A percentile compares a stretch with the other conserved stretches of the same genome.
Conservation (phyloP, 2,329 filamentous ascomycete species). For the Phoma sp. region DNA sequence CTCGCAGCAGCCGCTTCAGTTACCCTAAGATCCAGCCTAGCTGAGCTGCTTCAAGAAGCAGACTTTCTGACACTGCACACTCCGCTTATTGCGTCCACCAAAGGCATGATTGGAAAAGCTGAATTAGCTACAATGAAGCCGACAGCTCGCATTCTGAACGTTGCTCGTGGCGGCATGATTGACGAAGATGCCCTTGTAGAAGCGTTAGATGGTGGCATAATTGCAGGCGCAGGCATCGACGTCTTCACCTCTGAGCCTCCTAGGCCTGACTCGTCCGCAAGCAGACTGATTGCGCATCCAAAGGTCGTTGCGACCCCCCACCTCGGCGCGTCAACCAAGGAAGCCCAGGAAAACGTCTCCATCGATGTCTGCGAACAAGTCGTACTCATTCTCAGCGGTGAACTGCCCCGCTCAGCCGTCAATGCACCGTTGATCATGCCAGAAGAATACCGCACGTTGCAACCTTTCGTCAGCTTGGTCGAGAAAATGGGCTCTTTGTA, state of each 20-base stretch:
- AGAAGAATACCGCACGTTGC: constrained; percentile 78
- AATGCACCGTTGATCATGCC: constrained; percentile 83
- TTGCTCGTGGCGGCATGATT: constrained; percentile 80
- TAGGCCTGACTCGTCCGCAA: constrained; percentile 63
- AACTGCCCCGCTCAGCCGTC: constrained; percentile 76
- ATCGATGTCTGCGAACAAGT: constrained; percentile 85
- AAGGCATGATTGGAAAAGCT: constrained; percentile 71
- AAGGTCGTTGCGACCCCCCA: constrained; percentile 81
- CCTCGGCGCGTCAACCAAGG: constrained; percentile 78
- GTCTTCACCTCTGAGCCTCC: constrained; percentile 81
- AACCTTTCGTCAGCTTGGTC: constrained; percentile 76
- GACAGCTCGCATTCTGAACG: constrained; percentile 77
- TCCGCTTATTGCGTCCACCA: constrained; percentile 77
- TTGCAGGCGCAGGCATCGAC: constrained; percentile 79
- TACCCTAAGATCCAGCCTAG: constrained; percentile 63
- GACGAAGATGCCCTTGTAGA: constrained; percentile 75
- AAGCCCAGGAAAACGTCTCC: constrained; percentile 84
- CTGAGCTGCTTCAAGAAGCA: constrained; percentile 67
- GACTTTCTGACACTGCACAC: constrained; percentile 86
- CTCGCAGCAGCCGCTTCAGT: constrained; percentile 73
- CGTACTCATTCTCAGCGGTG: constrained; percentile 72
- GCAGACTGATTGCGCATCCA: constrained; percentile 69
- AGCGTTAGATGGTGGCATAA: constrained; percentile 72
- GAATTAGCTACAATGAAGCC: constrained; percentile 76
- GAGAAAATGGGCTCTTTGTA: constrained; percentile 82